Evolutionary conservation across 495 filamentous ascomycete species (phyloP), one percentile per base, ranked within the genome.

Genomic region (Aspergillus hancockii): DNA sequence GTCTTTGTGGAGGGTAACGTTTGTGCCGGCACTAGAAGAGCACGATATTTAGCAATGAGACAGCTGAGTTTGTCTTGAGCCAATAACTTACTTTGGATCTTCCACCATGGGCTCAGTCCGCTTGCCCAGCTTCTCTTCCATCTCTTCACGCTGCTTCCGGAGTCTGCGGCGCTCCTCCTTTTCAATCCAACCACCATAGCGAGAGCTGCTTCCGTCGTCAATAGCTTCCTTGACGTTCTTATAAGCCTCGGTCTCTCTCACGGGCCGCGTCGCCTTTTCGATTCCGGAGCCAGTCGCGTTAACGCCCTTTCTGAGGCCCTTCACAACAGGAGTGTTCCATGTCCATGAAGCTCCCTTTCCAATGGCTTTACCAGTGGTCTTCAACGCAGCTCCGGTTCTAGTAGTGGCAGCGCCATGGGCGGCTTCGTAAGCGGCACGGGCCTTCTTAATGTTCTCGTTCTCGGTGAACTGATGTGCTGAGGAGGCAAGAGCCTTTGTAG

Each of bases 1-100:
- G 69, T 98, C 94, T 75, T 98, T 98, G 80, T 98, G 94, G 2
- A 98, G 71, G 4, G 93, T 97, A 25, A 98, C 79, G 65, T 97
- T 93, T 54, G 91, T 94, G 50, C 94, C 94, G 59, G 94, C 94
- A 46, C 93, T 97, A 57, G 8, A 38, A 59, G 40, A 54, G 38
- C 1, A 32, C 21, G 43, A 16, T n/a, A 54, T 61, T 78, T 69
- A 74, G 64, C 50, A 57, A 38, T 31, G 31, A 52, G 12, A 50
- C 36, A 16, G 31, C 32, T 32, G 18, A 30, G 34, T 53, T 14
- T 38, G 55, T 54, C 10, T 8, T 13, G 36, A 38, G n/a, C 8
- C n/a, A 23, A 51, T 28, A 58, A 79, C 88, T 79, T 83, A 97
- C 93, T 97, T 77, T 47, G 91, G 92, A 74, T 98, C 88, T 72